These are phyloP conservation scores for Phytophthora lateralis DNA, from an alignment of 352 stramenopile genomes.

Conservation along the genomic window DNA sequence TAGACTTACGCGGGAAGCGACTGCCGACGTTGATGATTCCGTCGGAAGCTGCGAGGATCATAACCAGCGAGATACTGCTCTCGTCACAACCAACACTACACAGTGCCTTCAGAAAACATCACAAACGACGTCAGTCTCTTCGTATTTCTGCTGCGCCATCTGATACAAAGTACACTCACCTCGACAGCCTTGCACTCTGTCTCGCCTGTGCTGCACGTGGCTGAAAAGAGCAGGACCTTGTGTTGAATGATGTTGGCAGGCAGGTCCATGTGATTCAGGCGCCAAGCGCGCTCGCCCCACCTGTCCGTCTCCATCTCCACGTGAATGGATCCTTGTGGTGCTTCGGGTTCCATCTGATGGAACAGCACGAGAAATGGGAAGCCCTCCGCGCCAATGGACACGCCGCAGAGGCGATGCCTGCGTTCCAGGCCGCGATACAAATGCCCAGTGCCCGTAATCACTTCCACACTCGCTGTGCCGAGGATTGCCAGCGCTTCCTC, in stretches of 20 bases:
- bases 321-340: slow-evolving; percentile 40
- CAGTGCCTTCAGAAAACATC: slow-evolving; percentile 27
- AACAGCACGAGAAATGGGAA: slow-evolving; percentile 57
- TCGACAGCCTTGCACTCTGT: slow-evolving; percentile 44
- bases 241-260: slow-evolving; percentile 38
- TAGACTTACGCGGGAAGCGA: slow-evolving; percentile 45
- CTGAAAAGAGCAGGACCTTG: slow-evolving; percentile 47
- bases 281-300: slow-evolving; percentile 18
- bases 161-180: slow-evolving; percentile 14
- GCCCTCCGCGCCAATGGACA: slow-evolving; percentile 47
- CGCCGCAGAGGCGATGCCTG: slow-evolving; percentile 36
- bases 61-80: slow-evolving; percentile 47
- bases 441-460: slow-evolving; percentile 40
- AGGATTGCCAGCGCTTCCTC: slow-evolving; percentile 54
- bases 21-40: slow-evolving; percentile 36
- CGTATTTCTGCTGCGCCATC: not conserved
- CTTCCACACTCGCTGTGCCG: slow-evolving; percentile 36
- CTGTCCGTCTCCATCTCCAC: slow-evolving; percentile 17
- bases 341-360: slow-evolving; percentile 54
- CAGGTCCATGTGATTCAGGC: slow-evolving; percentile 40
- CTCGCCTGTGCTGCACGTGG: slow-evolving; percentile 32
- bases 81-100: slow-evolving; percentile 35
- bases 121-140: not conserved
- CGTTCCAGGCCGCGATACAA: slow-evolving; percentile 36
- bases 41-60: slow-evolving; percentile 35